phyloP scores from a whole-genome alignment of 2,329 filamentous ascomycete genomes.

The Ophiostoma perfectum region DNA sequence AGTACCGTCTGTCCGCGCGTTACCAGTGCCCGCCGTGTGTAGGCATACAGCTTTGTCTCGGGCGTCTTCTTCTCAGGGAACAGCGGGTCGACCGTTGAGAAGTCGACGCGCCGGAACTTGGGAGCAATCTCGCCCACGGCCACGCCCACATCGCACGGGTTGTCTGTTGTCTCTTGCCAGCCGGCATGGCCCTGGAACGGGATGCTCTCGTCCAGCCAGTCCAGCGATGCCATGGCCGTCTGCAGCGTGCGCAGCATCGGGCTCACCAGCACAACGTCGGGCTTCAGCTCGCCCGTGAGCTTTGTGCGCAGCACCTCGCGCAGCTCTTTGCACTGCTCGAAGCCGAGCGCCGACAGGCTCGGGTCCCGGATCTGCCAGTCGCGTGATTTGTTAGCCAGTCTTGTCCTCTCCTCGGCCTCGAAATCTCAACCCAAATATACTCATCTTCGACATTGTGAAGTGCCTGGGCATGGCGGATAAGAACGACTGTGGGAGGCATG shows the following conservation, averaged over 20 bases:
- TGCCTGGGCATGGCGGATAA: slow-evolving; percentile 83
- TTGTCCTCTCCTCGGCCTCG: no score
- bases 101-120: slow-evolving; percentile 54
- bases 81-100: slow-evolving; percentile 50
- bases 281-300: slow-evolving; percentile 40
- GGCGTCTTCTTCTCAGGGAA: slow-evolving; percentile 58
- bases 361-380: slow-evolving; percentile 48
- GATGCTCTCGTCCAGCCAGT: slow-evolving; percentile 53
- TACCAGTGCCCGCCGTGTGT: slow-evolving; percentile 49
- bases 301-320: slow-evolving; percentile 40
- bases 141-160: slow-evolving; percentile 59
- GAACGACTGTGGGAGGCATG: slow-evolving; percentile 60
- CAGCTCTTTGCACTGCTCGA: slow-evolving; percentile 44
- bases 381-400: slow-evolving; percentile 35
- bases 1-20: slow-evolving; percentile 50
- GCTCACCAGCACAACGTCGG: slow-evolving; percentile 55
- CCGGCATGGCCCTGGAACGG: slow-evolving; percentile 53
- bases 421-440: slow-evolving; percentile 29
- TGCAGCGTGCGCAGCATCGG: slow-evolving; percentile 62
- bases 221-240: slow-evolving; percentile 53
- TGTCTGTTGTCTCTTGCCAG: slow-evolving; percentile 54
- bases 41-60: slow-evolving; percentile 45
- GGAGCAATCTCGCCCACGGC: slow-evolving; percentile 39
- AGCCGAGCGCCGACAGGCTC: slow-evolving; percentile 44
- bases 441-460: slow-evolving; percentile 50